These are phyloP conservation scores for Coemansia sp. DNA, from an alignment of 192 early-diverging fungal species.

Conservation along the genomic window DNA sequence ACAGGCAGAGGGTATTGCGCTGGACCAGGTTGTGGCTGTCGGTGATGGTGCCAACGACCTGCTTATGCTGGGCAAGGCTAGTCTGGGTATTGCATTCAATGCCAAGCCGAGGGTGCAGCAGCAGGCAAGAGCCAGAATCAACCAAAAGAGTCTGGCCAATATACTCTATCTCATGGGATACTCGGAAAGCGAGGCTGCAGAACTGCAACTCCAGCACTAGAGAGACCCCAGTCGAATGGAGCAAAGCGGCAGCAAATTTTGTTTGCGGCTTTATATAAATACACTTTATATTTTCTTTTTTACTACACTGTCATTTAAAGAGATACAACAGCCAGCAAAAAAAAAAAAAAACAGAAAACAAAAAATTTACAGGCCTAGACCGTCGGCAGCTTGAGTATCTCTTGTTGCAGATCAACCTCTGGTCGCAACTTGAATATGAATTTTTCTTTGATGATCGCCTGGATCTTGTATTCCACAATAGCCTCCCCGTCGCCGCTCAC, in stretches of 20 bases:
- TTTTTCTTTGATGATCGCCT: constrained; percentile 44
- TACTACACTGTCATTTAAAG: no score
- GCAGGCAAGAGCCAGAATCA: constrained; percentile 82
- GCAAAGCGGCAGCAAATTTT: neutral
- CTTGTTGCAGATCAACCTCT: constrained; percentile 28
- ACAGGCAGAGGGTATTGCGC: constrained; percentile 80
- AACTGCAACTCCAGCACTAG: constrained; percentile 48
- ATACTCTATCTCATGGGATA: constrained; percentile 89
- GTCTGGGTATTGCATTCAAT: constrained; percentile 96
- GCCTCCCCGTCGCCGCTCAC: neutral
- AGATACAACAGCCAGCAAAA: no score
- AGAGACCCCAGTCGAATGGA: neutral
- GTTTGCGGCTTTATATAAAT: no score
- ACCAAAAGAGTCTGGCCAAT: constrained; percentile 88
- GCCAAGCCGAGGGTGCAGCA: constrained; percentile 97
- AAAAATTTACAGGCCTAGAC: neutral
- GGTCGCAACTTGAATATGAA: constrained; percentile 45
- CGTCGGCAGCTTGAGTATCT: constrained; percentile 5
- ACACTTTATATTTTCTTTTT: no score
- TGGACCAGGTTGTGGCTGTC: constrained; percentile 94
- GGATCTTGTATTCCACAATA: constrained; percentile 12
- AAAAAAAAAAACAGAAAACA: no score
- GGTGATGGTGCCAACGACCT: constrained; percentile 99
- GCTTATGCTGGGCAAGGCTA: constrained; percentile 89
- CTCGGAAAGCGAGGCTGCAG: constrained; percentile 67